Conservation (phyloP, 257 asterid species). For the Gardenia jasminoides region DNA sequence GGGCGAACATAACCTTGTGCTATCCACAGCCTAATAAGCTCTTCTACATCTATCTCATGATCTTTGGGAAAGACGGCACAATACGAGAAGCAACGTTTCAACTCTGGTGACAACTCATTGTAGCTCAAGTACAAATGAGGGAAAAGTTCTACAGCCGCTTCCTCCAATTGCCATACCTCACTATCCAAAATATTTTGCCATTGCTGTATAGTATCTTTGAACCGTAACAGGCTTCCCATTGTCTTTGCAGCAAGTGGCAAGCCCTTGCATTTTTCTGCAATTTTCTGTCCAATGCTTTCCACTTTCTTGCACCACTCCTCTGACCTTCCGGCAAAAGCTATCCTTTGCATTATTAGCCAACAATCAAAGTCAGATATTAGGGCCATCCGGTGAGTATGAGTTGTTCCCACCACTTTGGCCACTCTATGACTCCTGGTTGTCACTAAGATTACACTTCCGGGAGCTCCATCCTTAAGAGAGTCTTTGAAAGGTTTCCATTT, state of each 20-base stretch:
- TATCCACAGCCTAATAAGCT: too few species aligned
- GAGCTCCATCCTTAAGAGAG: background rate
- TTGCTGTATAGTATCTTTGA: too few species aligned
- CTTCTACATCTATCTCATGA: background rate
- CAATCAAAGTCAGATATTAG: background rate
- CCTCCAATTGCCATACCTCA: too few species aligned
- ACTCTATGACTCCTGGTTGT: constrained; percentile 1
- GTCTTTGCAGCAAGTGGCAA: too few species aligned
- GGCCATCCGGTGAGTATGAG: background rate
- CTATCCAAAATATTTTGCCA: too few species aligned
- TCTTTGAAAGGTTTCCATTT: background rate
- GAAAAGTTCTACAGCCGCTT: too few species aligned
- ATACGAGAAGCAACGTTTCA: constrained; percentile 5
- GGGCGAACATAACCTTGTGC: too few species aligned
- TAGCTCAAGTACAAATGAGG: too few species aligned
- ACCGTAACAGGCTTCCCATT: too few species aligned
- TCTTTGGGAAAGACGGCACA: constrained; percentile 4
- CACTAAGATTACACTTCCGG: background rate
- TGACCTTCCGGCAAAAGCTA: background rate
- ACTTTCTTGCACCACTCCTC: background rate
- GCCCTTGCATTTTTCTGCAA: background rate
- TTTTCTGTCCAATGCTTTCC: background rate
- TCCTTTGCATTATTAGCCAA: background rate
- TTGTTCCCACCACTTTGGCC: background rate
- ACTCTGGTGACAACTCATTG: too few species aligned